phyloP scores from a whole-genome alignment of 2,329 filamentous ascomycete species.

The Diaporthe ilicicola region DNA sequence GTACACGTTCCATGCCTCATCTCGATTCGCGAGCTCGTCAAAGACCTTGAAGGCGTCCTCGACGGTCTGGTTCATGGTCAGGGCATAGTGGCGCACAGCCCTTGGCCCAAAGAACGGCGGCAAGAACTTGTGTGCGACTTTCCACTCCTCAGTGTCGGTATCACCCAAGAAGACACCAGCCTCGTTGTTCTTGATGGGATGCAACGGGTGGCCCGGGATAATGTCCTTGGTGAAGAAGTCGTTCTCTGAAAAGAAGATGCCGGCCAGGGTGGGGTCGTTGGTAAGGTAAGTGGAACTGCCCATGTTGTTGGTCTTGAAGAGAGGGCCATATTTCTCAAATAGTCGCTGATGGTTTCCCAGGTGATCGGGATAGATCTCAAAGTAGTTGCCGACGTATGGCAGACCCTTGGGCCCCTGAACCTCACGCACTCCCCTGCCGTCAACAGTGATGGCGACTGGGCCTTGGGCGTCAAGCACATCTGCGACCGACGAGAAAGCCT shows the following conservation, averaged over 20 bases:
- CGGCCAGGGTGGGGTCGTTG: conserved; percentile 56
- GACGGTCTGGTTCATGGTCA: conserved; percentile 64
- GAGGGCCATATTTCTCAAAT: conserved; percentile 60
- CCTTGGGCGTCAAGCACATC: conserved; percentile 46
- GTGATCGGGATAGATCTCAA: conserved; percentile 65
- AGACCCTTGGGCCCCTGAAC: conserved; percentile 59
- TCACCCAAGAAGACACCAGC: conserved; percentile 58
- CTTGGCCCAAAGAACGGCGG: conserved; percentile 67
- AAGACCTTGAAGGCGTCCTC: conserved; percentile 60
- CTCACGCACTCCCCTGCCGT: conserved; percentile 56
- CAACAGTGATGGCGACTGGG: conserved; percentile 54
- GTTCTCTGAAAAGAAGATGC: conserved; percentile 56
- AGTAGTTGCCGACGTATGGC: conserved; percentile 61
- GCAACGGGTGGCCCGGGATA: conserved; percentile 57
- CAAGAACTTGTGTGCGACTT: conserved; percentile 66
- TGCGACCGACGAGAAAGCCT: conserved; percentile 42
- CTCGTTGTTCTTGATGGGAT: conserved; percentile 51
- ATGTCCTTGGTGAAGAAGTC: conserved; percentile 64
- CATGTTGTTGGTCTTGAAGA: conserved; percentile 62
- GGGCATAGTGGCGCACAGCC: conserved; percentile 68
- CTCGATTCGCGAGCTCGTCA: conserved; percentile 58
- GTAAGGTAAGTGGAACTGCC: conserved; percentile 59
- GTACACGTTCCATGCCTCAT: conserved; percentile 58
- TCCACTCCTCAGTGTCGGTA: conserved; percentile 60
- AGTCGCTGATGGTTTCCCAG: conserved; percentile 64